Conservation (phyloP, 345 rosid species). For the Eucalyptus cladocalyx region DNA sequence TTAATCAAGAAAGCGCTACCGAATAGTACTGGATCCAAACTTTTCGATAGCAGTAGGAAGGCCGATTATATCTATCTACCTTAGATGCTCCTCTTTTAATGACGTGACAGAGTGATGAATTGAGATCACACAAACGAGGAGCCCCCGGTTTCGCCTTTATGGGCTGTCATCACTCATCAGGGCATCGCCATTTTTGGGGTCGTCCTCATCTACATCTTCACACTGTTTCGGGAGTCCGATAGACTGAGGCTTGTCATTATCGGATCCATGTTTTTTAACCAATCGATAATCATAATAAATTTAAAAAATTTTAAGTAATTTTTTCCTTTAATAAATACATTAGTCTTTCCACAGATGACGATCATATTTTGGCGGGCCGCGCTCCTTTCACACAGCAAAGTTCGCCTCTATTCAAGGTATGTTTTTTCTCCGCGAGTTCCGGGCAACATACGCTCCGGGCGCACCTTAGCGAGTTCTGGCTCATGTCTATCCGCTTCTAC, state of each 20-base stretch:
- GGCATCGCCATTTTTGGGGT: background rate
- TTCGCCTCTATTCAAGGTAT: background rate
- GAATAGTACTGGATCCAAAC: background rate
- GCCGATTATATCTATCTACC: background rate
- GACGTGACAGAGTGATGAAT: background rate
- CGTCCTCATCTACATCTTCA: background rate
- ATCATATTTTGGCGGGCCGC: rapidly evolving
- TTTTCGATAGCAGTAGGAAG: background rate
- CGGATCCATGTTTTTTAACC: no score
- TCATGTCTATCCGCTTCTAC: background rate
- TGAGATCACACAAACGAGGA: background rate
- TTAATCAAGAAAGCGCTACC: background rate
- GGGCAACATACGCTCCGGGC: background rate
- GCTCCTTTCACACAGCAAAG: background rate
- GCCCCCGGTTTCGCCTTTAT: background rate
- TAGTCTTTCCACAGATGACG: background rate
- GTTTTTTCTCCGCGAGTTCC: background rate
- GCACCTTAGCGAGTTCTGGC: background rate
- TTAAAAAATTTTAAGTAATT: rapidly evolving
- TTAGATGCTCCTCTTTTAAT: background rate
- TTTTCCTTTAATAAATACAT: no score
- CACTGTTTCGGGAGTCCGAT: background rate
- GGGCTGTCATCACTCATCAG: background rate
- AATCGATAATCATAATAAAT: no score
- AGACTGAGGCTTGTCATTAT: no score